A percentile compares a stretch with the other conserved stretches of the same genome.
These are phyloP conservation scores for Ceratocystis huliohia DNA, from an alignment of 2,329 filamentous ascomycete species.

Conservation along the genomic window DNA sequence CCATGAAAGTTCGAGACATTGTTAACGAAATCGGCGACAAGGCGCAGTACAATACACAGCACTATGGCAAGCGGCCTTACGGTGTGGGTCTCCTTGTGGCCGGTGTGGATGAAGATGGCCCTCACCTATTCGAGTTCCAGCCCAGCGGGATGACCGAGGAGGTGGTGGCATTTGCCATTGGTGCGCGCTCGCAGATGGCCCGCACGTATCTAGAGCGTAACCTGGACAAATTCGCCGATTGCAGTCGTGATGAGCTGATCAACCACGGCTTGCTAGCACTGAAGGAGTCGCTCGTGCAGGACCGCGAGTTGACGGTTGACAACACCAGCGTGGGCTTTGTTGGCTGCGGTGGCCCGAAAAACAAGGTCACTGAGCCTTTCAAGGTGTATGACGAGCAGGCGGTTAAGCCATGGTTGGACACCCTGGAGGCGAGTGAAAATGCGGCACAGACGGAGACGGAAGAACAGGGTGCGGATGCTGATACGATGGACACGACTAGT, in stretches of 20 bases:
- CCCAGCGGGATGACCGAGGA: conserved; percentile 91
- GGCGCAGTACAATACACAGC: conserved; percentile 94
- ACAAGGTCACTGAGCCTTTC: conserved; percentile 57
- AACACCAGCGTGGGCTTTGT: conserved; percentile 89
- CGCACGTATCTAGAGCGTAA: conserved; percentile 92
- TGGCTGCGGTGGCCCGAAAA: conserved; percentile 47
- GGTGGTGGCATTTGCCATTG: conserved; percentile 93
- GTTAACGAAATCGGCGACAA: conserved; percentile 89
- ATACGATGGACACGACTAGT: conserved; percentile 22
- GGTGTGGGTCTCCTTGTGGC: conserved; percentile 79
- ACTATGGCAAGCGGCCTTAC: conserved; percentile 84
- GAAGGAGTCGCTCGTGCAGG: conserved; percentile 91
- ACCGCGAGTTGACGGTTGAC: conserved; percentile 93
- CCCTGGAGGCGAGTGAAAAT: conserved; percentile 42
- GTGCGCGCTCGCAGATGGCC: conserved; percentile 92
- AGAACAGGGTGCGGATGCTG: conserved; percentile 30
- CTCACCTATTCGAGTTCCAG: conserved; percentile 97
- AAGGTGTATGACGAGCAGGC: conserved; percentile 83
- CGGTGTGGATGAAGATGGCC: conserved; percentile 84
- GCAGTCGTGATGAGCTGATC: conserved; percentile 72
- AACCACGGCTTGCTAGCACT: conserved; percentile 80
- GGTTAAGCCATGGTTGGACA: conserved; percentile 74
- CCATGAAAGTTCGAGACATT: conserved; percentile 79
- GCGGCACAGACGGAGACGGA: conserved; percentile 30
- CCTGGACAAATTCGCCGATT: conserved; percentile 66